These are phyloP conservation scores for Thraustochytrium striatum DNA, from an alignment of 352 stramenopile genomes.

Conservation along the genomic window DNA sequence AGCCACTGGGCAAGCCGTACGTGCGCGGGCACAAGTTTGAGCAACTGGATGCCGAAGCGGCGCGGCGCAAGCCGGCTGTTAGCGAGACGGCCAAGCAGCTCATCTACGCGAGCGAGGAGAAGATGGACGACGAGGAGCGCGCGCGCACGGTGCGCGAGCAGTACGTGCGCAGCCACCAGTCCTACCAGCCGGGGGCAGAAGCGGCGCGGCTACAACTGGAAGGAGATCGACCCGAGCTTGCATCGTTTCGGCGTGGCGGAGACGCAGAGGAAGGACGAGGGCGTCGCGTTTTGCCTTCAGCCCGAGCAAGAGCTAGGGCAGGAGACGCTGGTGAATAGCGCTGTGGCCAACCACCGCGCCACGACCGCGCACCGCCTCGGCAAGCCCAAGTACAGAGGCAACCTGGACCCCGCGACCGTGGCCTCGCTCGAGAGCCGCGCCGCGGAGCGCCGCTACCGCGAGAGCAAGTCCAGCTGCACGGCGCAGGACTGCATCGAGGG, in stretches of 20 bases:
- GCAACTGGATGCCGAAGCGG: background rate
- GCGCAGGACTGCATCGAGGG: conserved; percentile 74
- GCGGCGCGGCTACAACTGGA: conserved; percentile 74
- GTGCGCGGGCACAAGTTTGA: conserved; percentile 31
- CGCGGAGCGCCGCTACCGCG: conserved; percentile 63
- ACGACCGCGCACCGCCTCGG: conserved; percentile 64
- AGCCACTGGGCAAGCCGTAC: conserved; percentile 41
- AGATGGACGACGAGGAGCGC: conserved; percentile 56
- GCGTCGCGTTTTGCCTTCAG: conserved; percentile 64
- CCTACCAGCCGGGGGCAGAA: conserved; percentile 71
- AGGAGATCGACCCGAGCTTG: conserved; percentile 63
- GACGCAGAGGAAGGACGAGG: conserved; percentile 60
- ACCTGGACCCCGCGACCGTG: conserved; percentile 28
- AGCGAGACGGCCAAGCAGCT: conserved; percentile 72
- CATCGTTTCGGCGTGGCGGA: conserved; percentile 65
- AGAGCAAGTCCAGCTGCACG: conserved; percentile 57
- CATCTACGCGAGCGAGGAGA: conserved; percentile 69
- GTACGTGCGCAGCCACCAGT: conserved; percentile 72
- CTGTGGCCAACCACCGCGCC: conserved; percentile 21
- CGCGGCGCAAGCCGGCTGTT: background rate
- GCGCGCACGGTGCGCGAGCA: conserved; percentile 55
- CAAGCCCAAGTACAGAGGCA: conserved; percentile 64
- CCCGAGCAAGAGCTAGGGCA: conserved; percentile 56
- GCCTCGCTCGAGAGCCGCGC: conserved; percentile 46
- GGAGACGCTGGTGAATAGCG: conserved; percentile 59